These are phyloP conservation scores for Pythium plurisporium DNA, from an alignment of 352 stramenopile genomes.

Conservation along the genomic window DNA sequence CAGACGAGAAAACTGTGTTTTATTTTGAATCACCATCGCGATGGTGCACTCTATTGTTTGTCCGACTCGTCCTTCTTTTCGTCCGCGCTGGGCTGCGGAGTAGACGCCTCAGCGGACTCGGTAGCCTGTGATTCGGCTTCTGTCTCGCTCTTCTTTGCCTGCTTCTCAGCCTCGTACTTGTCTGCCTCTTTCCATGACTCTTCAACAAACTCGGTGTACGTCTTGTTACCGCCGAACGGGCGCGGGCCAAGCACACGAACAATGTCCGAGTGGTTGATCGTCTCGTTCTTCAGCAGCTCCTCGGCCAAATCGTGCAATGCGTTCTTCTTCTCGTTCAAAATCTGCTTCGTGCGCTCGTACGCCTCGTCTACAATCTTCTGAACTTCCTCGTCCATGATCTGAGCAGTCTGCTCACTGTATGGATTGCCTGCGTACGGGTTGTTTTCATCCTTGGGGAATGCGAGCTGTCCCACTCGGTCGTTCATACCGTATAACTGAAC, in stretches of 20 bases:
- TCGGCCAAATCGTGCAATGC: conserved; percentile 93
- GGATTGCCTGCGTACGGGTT: conserved; percentile 87
- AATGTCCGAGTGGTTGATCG: conserved; percentile 99
- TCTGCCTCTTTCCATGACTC: conserved; percentile 85
- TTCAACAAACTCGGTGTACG: conserved; percentile 95
- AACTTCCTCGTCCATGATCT: conserved; percentile 99
- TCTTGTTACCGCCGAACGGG: conserved; percentile 92
- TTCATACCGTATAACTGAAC: conserved; percentile 99
- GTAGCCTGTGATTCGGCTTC: conserved; percentile 24
- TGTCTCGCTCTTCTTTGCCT: conserved; percentile 25
- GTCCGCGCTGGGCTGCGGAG: conserved; percentile 7
- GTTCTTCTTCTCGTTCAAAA: conserved; percentile 93
- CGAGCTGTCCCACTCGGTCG: conserved; percentile 93
- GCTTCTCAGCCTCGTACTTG: conserved; percentile 74
- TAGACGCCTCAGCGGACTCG: background rate
- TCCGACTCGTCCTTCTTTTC: conserved; percentile 12
- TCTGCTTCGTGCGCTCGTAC: conserved; percentile 94
- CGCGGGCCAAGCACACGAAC: conserved; percentile 92
- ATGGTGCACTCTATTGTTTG: conserved; percentile 19
- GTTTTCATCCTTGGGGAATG: conserved; percentile 93
- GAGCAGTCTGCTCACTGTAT: conserved; percentile 97
- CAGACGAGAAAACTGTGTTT: background rate
- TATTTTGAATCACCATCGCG: conserved; percentile 5
- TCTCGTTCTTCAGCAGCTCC: conserved; percentile 97
- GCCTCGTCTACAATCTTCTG: conserved; percentile 95